phyloP scores from a whole-genome alignment of 2,329 filamentous ascomycete genomes.

The Niveomyces coronatus region DNA sequence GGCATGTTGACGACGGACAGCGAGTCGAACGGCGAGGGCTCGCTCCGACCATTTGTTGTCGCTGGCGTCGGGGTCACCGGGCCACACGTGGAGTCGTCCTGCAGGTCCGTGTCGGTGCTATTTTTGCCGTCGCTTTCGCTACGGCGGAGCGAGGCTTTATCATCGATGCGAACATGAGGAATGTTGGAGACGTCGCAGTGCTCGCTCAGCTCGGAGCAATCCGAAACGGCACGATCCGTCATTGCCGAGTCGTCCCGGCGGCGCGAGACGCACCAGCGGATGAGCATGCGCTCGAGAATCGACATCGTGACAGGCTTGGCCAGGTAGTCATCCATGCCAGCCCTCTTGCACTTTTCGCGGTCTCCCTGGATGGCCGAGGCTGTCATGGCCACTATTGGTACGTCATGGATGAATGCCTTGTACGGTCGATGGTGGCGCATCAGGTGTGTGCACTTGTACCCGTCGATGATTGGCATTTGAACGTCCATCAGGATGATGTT shows the following conservation, averaged over 20 bases:
- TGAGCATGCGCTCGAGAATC: slow-evolving; percentile 58
- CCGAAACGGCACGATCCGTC: slow-evolving; percentile 24
- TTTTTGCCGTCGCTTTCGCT: neutral
- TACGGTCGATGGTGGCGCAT: slow-evolving; percentile 60
- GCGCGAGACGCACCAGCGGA: slow-evolving; percentile 49
- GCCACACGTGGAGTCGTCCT: slow-evolving; percentile 19
- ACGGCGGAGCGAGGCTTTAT: neutral
- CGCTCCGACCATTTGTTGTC: slow-evolving; percentile 26
- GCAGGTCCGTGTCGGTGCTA: slow-evolving; percentile 13
- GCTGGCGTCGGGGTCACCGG: slow-evolving; percentile 32
- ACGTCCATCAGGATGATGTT: slow-evolving; percentile 74
- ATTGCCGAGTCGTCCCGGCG: slow-evolving; percentile 16
- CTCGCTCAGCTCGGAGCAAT: slow-evolving; percentile 36
- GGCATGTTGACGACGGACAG: slow-evolving; percentile 22
- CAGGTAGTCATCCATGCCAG: slow-evolving; percentile 69
- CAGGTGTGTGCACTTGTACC: slow-evolving; percentile 66
- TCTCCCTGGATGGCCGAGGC: slow-evolving; percentile 71
- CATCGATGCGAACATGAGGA: slow-evolving; percentile 25
- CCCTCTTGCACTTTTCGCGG: slow-evolving; percentile 59
- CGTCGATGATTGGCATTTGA: slow-evolving; percentile 67
- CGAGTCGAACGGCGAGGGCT: slow-evolving; percentile 33
- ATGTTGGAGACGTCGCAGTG: slow-evolving; percentile 33
- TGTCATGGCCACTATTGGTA: slow-evolving; percentile 75
- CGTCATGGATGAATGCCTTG: slow-evolving; percentile 45
- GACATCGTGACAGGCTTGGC: slow-evolving; percentile 63